Evolutionary conservation across 371 early-diverging fungal genomes (phyloP).

Genomic region (Apophysomyces variabilis): DNA sequence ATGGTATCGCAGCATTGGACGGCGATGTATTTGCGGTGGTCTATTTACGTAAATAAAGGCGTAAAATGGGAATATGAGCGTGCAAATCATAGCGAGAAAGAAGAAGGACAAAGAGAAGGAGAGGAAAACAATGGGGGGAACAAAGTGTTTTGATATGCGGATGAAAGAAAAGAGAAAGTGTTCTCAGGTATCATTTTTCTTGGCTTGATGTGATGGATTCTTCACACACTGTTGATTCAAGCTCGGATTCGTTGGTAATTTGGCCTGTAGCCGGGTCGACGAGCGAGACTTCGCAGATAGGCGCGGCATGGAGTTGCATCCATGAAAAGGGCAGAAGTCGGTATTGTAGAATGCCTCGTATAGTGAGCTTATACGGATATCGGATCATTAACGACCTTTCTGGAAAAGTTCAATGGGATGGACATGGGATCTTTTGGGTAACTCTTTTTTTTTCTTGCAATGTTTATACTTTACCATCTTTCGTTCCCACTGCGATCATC

Average conservation of each 20-base stretch:
- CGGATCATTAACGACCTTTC: conserved; percentile 58
- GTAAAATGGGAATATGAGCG: no score
- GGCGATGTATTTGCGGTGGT: conserved; percentile 49
- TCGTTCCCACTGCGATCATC: conserved; percentile 54
- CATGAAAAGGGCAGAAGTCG: conserved; percentile 40
- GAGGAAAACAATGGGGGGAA: neutral
- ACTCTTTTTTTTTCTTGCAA: neutral
- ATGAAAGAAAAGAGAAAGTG: neutral
- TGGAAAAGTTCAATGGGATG: neutral
- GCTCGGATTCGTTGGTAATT: conserved; percentile 20
- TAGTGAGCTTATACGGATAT: conserved; percentile 66
- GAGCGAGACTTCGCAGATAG: conserved; percentile 45
- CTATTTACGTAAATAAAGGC: conserved; percentile 26
- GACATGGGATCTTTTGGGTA: neutral
- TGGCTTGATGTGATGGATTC: conserved; percentile 18
- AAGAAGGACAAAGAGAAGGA: no score
- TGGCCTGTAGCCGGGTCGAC: conserved; percentile 52
- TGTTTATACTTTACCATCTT: conserved; percentile 37
- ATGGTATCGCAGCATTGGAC: conserved; percentile 43
- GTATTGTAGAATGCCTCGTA: conserved; percentile 69
- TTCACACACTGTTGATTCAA: conserved; percentile 41
- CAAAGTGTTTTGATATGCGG: no score
- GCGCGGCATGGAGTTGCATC: conserved; percentile 31
- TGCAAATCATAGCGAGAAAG: neutral
- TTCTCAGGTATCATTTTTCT: neutral